These are phyloP conservation scores for Vitis riparia DNA, from an alignment of 164 flowering plant species.

Conservation along the genomic window DNA sequence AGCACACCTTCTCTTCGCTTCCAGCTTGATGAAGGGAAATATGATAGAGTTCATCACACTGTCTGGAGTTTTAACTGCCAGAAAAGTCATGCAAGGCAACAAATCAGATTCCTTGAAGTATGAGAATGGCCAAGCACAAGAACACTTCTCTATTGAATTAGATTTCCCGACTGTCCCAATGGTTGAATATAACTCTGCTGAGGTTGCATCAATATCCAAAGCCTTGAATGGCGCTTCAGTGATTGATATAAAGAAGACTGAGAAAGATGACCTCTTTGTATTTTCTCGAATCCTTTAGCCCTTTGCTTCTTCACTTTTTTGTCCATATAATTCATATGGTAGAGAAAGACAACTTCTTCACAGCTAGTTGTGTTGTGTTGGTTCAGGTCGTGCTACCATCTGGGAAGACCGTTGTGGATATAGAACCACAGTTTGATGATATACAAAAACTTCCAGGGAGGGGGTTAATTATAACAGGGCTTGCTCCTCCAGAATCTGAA, in stretches of 20 bases:
- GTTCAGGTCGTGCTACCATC: constrained; percentile 58
- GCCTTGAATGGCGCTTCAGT: constrained; percentile 56
- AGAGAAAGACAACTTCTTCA: not conserved
- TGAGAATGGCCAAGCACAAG: constrained; percentile 27
- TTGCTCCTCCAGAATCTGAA: constrained; percentile 48
- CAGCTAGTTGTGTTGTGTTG: not conserved
- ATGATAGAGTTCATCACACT: constrained; percentile 59
- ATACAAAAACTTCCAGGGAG: constrained; percentile 41
- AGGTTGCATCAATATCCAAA: constrained; percentile 38
- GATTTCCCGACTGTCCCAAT: constrained; percentile 55
- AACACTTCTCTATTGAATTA: constrained; percentile 51
- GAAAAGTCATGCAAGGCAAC: constrained; percentile 28
- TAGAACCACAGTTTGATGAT: constrained; percentile 44
- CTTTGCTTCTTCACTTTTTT: not conserved
- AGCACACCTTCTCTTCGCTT: constrained; percentile 53
- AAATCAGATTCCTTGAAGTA: constrained; percentile 6
- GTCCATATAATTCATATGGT: too few species aligned
- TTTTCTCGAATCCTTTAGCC: not conserved
- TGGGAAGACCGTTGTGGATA: constrained; percentile 39
- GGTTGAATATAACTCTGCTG: constrained; percentile 41
- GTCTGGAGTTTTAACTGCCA: constrained; percentile 75
- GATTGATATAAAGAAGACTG: constrained; percentile 46
- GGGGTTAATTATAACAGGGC: constrained; percentile 53
- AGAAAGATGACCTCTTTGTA: constrained; percentile 54
- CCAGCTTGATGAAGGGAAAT: constrained; percentile 36